A percentile compares a stretch with the other conserved stretches of the same genome.
These are phyloP conservation scores for Inga laurina DNA, from an alignment of 306 rosid genomes.

Conservation along the genomic window DNA sequence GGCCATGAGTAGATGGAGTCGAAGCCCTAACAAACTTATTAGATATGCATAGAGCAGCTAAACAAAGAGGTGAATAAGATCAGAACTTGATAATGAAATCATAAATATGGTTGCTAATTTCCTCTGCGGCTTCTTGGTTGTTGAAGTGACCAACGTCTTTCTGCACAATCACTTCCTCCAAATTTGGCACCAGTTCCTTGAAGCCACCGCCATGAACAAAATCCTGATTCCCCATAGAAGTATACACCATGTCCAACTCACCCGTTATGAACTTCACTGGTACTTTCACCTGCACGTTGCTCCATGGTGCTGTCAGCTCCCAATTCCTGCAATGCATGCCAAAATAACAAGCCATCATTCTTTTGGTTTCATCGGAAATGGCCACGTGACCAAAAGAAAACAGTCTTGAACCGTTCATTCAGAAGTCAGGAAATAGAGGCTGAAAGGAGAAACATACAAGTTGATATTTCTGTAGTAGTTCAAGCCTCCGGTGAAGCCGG, in stretches of 20 bases:
- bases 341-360: not conserved
- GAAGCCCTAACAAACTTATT: not conserved
- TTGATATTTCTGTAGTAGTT: constrained; percentile 49
- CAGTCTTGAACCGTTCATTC: not conserved
- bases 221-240: constrained; percentile 4
- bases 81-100: not conserved
- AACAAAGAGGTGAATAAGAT: not conserved
- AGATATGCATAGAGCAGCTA: no score
- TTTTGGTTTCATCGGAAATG: not conserved
- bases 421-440: not conserved
- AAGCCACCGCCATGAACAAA: constrained; percentile 15
- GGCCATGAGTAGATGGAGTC: not conserved
- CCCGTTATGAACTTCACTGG: constrained; percentile 36
- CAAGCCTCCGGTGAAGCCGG: constrained; percentile 47
- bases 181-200: constrained; percentile 28
- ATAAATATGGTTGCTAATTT: not conserved
- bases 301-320: constrained; percentile 45
- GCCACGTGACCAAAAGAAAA: no score
- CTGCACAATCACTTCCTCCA: constrained; percentile 26
- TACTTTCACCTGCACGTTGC: constrained; percentile 16
- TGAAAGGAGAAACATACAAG: constrained; percentile 2
- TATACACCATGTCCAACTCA: constrained; percentile 35
- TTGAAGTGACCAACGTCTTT: constrained; percentile 7
- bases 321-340: constrained; percentile 33
- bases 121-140: not conserved